These are phyloP conservation scores for Phyllosticta citribraziliensis DNA, from an alignment of 2,329 filamentous ascomycete species.

Conservation along the genomic window DNA sequence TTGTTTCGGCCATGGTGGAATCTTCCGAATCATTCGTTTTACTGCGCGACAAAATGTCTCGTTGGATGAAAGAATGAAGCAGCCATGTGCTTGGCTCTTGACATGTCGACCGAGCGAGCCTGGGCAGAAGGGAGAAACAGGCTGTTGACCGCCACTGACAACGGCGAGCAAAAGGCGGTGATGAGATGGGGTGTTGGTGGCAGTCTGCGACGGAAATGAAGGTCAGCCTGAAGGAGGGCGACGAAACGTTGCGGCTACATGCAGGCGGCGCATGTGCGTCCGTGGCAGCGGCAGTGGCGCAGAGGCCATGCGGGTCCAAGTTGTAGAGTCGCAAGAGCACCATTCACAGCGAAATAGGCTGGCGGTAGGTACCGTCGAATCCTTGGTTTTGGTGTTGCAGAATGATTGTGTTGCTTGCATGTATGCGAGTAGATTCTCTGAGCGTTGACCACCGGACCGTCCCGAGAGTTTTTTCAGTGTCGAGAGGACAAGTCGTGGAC, in stretches of 20 bases:
- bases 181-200: neutral
- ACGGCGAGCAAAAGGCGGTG: neutral
- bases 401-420: neutral
- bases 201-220: neutral
- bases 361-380: neutral
- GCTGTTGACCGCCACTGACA: neutral
- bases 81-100: neutral
- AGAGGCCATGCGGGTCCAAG: neutral
- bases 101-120: neutral
- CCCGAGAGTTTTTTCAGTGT: neutral
- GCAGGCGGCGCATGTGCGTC: neutral
- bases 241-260: neutral
- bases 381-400: neutral
- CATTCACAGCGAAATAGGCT: neutral
- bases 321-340: neutral
- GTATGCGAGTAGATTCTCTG: neutral
- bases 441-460: neutral
- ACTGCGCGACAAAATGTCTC: neutral
- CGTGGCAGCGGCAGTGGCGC: neutral
- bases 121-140: neutral
- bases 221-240: neutral
- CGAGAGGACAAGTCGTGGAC: neutral
- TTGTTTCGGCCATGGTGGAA: neutral
- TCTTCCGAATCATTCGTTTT: neutral
- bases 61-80: neutral